phyloP scores from a whole-genome alignment of 164 flowering plant genomes.

The Saururus chinensis region DNA sequence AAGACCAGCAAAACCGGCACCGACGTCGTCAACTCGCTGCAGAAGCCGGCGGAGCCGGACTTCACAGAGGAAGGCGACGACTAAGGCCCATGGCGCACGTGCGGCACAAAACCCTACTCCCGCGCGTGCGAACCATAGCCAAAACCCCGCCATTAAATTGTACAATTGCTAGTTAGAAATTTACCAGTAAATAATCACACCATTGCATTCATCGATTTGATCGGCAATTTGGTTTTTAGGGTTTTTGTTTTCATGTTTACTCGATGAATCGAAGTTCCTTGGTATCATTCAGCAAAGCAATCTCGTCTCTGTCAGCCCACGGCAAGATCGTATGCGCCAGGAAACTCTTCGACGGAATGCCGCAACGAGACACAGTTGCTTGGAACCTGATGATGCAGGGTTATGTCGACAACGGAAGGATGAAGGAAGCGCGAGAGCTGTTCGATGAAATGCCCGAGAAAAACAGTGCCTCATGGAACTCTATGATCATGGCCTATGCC shows the following conservation, averaged over 20 bases:
- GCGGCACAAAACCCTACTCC: too few relatives aligned
- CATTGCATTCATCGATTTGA: too few relatives aligned
- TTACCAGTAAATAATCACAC: too few relatives aligned
- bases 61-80: slow-evolving; percentile 34
- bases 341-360: slow-evolving; percentile 19
- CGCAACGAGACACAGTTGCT: slow-evolving; percentile 13
- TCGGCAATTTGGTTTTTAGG: too few relatives aligned
- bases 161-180: too few relatives aligned
- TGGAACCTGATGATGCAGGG: slow-evolving; percentile 25
- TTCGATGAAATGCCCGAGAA: slow-evolving; percentile 18
- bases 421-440: slow-evolving; percentile 16
- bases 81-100: neutral
- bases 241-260: too few relatives aligned
- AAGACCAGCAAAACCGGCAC: slow-evolving; percentile 23
- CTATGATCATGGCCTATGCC: slow-evolving; percentile 25
- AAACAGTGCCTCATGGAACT: slow-evolving; percentile 19
- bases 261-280: slow-evolving; percentile 5
- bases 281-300: slow-evolving; percentile 12
- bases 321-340: slow-evolving; percentile 19
- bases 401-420: slow-evolving; percentile 18
- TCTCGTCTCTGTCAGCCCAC: slow-evolving; percentile 7
- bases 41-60: slow-evolving; percentile 75
- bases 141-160: too few relatives aligned
- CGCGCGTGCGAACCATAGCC: too few relatives aligned
- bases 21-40: slow-evolving; percentile 27